phyloP scores from a whole-genome alignment of 345 rosid species.

The Pugionium cornutum region DNA sequence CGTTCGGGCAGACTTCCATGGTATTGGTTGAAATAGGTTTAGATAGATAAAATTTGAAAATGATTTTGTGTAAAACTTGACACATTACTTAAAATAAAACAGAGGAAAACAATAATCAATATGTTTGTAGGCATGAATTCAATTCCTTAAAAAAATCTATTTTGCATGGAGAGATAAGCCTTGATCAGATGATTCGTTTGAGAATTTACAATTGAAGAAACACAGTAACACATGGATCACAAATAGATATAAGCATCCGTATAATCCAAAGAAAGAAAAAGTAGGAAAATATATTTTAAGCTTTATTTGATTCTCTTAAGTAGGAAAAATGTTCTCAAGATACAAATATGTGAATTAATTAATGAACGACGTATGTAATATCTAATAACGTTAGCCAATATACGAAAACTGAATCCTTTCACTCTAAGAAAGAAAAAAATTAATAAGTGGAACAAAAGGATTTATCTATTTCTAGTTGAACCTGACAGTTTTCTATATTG shows the following conservation, averaged over 20 bases:
- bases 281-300: background rate
- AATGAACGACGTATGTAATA: background rate
- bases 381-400: constrained; percentile 21
- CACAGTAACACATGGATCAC: no score
- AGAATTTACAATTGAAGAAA: no score
- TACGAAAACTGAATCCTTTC: constrained; percentile 27
- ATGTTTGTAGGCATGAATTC: no score
- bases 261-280: background rate
- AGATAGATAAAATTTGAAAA: no score
- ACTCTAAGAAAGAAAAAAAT: constrained; percentile 20
- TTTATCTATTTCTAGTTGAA: constrained; percentile 26
- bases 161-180: no score
- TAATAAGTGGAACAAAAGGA: background rate
- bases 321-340: constrained; percentile 10
- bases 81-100: no score
- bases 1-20: constrained; percentile 43
- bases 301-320: background rate
- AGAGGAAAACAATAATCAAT: no score
- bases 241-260: no score
- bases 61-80: no score
- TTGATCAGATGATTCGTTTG: no score
- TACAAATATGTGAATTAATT: constrained; percentile 14
- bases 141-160: no score
- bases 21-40: no score
- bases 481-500: constrained; percentile 13